phyloP scores from a whole-genome alignment of 192 early-diverging fungal species.

The Pilaira anomala region DNA sequence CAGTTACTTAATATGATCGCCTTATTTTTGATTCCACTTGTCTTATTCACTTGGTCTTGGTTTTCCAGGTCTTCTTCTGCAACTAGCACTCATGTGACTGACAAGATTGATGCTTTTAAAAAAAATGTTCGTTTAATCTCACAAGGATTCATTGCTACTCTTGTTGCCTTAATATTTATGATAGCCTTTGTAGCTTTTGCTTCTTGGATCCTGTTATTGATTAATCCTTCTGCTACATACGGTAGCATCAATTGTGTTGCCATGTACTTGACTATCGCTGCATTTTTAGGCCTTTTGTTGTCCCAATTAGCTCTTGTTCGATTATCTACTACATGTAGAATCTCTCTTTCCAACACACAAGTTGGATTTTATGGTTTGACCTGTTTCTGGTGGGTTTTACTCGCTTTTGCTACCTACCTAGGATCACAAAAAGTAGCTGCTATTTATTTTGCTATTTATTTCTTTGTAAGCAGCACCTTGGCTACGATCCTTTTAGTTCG shows the following conservation, averaged over 20 bases:
- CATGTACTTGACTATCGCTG: not conserved
- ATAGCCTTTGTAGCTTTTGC: not conserved
- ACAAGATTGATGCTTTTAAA: not conserved
- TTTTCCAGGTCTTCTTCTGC: not conserved
- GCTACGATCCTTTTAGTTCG: constrained; percentile 14
- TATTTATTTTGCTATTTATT: constrained; percentile 42
- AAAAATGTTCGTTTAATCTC: not conserved
- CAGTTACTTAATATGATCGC: constrained; percentile 22
- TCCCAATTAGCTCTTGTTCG: not conserved
- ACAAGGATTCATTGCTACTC: constrained; percentile 5
- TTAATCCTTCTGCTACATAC: constrained; percentile 18
- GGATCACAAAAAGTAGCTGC: constrained; percentile 31
- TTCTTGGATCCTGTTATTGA: not conserved
- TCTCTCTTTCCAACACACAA: not conserved
- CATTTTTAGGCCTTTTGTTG: constrained; percentile 5
- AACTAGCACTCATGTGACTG: not conserved
- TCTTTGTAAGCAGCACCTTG: constrained; percentile 33
- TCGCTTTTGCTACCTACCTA: constrained; percentile 30
- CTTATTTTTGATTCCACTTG: constrained; percentile 24
- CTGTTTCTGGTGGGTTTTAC: constrained; percentile 45
- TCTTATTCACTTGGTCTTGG: constrained; percentile 14
- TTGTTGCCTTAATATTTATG: not conserved
- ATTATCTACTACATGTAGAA: not conserved
- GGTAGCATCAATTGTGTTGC: not conserved
- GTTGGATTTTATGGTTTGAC: constrained; percentile 31